Base-by-base conservation (phyloP, 2,329 filamentous ascomycete species). In the Calonectria montana region DNA sequence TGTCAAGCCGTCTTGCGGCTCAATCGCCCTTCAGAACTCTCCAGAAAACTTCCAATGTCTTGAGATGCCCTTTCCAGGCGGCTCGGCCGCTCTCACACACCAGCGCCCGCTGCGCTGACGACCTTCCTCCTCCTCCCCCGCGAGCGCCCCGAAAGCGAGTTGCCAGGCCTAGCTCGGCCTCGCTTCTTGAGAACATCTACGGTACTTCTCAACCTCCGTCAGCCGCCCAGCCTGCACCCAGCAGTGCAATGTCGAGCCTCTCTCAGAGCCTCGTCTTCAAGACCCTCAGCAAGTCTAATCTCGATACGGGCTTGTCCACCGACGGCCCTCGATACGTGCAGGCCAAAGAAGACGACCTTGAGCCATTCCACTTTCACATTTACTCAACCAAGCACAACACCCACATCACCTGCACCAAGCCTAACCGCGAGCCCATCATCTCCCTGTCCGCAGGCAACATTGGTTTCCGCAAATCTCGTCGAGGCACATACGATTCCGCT, bases 381-480 rank as follows among this genome's bases (percentile, higher is more conserved):
- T 96, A 91, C 85, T 87, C 93, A 31, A 93, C 94, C 82, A 97
- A 95, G 86, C 97, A 98, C 90, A 99, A 99, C 87, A 97, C 94
- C 23, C 95, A 98, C 84, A 90, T 99, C 79, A 98, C 96, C 1
- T 90, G 98, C 76, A 94, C 95, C 25, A 92, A 93, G 80, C 96
- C 97, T 31, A 92, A 95, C 82, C 89, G 93, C 59, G 90, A 94
- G 75, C 90, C 94, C 31, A 90, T 98, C 75, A 88, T 99, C 75
- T 95, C 93, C 15, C 84, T 97, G 77, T 94, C 94, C 2, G 90
- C 92, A 71, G 97, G 97, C 61, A 95, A 98, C 80, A 91, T 99
- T 71, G 96, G 96, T n/a, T 98, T 98, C 86, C 90, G 89, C 79
- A 97, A 98, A 85, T 88, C 91, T 21, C 91, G 92, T 62, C 91